phyloP scores from a whole-genome alignment of 2,329 filamentous ascomycete species.

The Xylaria polymorpha region DNA sequence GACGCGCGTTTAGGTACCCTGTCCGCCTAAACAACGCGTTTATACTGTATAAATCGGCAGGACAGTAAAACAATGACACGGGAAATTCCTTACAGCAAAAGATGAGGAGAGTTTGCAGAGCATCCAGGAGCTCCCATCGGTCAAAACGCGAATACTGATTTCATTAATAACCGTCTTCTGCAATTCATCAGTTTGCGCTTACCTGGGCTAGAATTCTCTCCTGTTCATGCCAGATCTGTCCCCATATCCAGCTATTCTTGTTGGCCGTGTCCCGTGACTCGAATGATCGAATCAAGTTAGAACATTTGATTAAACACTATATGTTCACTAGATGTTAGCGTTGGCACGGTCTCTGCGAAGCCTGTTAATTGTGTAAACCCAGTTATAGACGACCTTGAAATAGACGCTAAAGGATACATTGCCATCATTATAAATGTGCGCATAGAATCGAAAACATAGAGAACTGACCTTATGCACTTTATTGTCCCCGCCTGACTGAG shows the following conservation, averaged over 20 bases:
- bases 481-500: background rate
- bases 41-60: background rate
- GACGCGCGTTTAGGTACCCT: no score
- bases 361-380: background rate
- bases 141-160: slow-evolving; percentile 13
- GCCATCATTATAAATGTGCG: no score
- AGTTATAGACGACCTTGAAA: background rate
- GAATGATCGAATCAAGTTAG: slow-evolving; percentile 3
- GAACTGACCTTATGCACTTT: slow-evolving; percentile 7
- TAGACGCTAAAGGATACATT: background rate
- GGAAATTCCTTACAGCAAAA: slow-evolving; percentile 7
- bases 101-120: slow-evolving; percentile 17
- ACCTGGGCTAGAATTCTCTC: slow-evolving; percentile 23
- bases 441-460: background rate
- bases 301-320: slow-evolving; percentile 10
- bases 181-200: background rate
- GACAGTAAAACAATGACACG: background rate
- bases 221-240: slow-evolving; percentile 24
- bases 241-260: slow-evolving; percentile 12
- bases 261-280: background rate
- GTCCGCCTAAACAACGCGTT: background rate
- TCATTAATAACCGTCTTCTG: background rate
- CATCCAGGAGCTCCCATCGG: slow-evolving; percentile 21
- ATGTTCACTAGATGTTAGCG: background rate
- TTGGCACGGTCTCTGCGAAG: background rate